These are phyloP conservation scores for Albophoma yamanashiensis DNA, from an alignment of 2,329 filamentous ascomycete genomes.

Conservation along the genomic window DNA sequence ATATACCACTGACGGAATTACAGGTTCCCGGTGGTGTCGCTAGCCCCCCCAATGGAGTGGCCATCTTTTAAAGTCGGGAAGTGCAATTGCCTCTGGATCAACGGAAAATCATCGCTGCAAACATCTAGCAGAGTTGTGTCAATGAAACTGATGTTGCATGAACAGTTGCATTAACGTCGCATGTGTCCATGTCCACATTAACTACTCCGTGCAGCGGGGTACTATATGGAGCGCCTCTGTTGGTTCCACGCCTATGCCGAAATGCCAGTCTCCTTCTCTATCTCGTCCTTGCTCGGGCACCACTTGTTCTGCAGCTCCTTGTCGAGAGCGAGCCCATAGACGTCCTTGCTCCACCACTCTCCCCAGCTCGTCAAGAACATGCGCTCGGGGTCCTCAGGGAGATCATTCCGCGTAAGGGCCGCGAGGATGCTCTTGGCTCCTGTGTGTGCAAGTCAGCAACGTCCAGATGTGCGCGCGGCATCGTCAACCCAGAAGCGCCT, in stretches of 20 bases:
- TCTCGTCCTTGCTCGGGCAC: constrained; percentile 33
- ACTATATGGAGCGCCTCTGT: background rate
- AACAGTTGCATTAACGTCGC: background rate
- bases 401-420: constrained; percentile 32
- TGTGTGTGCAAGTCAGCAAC: constrained; percentile 7
- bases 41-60: constrained; percentile 26
- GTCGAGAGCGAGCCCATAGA: constrained; percentile 29
- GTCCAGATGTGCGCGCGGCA: background rate
- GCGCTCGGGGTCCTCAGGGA: constrained; percentile 38
- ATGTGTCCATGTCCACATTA: background rate
- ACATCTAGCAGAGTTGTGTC: background rate
- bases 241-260: background rate
- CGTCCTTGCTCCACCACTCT: constrained; percentile 41
- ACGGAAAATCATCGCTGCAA: background rate
- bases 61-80: constrained; percentile 20
- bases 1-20: background rate
- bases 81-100: background rate
- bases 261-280: constrained; percentile 31
- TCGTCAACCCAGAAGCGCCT: background rate
- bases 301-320: constrained; percentile 39
- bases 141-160: background rate
- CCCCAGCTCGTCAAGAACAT: constrained; percentile 47
- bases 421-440: constrained; percentile 33
- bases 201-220: too few relatives aligned
- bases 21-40: constrained; percentile 25